Base-by-base conservation (phyloP, 176 grass and related monocot genomes). In the Metroxylon sagu region DNA sequence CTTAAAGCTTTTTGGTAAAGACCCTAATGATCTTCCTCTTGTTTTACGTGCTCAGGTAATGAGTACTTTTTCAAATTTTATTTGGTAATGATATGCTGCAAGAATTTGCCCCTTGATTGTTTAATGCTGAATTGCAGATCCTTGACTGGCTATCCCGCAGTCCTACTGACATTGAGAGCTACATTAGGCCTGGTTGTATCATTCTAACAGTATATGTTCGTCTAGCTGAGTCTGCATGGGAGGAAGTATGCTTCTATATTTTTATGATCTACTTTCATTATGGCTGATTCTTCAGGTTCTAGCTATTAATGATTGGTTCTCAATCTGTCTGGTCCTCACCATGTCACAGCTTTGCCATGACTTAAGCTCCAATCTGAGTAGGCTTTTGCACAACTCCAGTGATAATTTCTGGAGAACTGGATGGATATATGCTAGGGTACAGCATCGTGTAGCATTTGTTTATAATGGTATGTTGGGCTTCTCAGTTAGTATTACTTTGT, bases 101-200 rank as follows among this genome's bases (percentile, higher is more conserved):
- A 35, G 6, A 35, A 35, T 70, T 8, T 65, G 35, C 29, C 29
- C 65, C 29, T 39, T 73, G 74, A 88, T 77, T 52, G n/a, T 74
- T 64, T 23, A 79, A 67, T 52, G 16, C 52, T 83, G 48, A 67
- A 71, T 82, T 83, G 69, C 81, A 98, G 94, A 83, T 98, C 70
- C 85, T 92, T 79, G 76, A 83, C 72, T 98, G 94, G 94, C 79
- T 98, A 60, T 92, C 88, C 14, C 85, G 76, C 63, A 98, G 79
- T 73, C 94, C 94, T 72, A 98, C 87, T 76, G 88, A 98, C 83
- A 85, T 98, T 74, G 93, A 98, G 65, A 89, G 94, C 73, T 76
- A 98, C 77, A 98, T 98, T 60, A 92, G 89, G 62, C 94, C 94
- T 75, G 94, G 94, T 1, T 98, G 94, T 81, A 64, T 98, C 75